Evolutionary conservation across 805 yeast genomes (phyloP), one percentile per base, ranked within the genome.

Genomic region (Saccharomyces kudriavzevii): DNA sequence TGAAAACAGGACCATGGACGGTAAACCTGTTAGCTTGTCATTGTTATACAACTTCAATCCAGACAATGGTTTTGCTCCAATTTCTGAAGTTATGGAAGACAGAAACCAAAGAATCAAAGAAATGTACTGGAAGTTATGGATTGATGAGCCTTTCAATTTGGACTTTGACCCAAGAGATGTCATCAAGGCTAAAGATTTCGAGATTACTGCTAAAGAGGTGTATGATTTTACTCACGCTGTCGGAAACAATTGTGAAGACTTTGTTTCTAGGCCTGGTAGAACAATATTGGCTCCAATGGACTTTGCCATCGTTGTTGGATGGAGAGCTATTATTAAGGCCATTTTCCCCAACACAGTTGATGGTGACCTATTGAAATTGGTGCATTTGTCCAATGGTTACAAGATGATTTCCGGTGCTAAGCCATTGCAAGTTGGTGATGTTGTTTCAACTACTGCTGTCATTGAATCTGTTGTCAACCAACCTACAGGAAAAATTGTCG

Each of bases 81-180:
- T 94, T 61, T 77, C 83, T 60, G 99, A 94, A 75, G 81, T 86
- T 40, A 86, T 89, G 84, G 87, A 83, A 59, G 94, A 84, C 64
- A 85, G 99, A 77, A 94, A 94, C 74, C 82, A 81, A 56, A 82
- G 98, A 72, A 92, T 95, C 74, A 94, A 94, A 77, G 83, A 84
- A 72, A 89, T 94, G 78, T 94, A 94, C 83, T 94, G 99, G 99
- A 85, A 85, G 69, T 77, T 92, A 66, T 94, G 99, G 99, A 89
- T 89, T 68, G 74, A 74, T 60, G 84, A 83, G 61, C 83, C 87
- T 62, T 79, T 86, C 61, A 70, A 78, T 58, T 66, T 79, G 54
- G 78, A 84, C 64, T 84, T 86, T 63, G 86, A 87, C 66, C 88
- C 88, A 59, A 78, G 82, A 63, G 75, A 83, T 60, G 85, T 94